These are phyloP conservation scores for Neoarthrinium moseri DNA, from an alignment of 2,329 filamentous ascomycete species.

Conservation along the genomic window DNA sequence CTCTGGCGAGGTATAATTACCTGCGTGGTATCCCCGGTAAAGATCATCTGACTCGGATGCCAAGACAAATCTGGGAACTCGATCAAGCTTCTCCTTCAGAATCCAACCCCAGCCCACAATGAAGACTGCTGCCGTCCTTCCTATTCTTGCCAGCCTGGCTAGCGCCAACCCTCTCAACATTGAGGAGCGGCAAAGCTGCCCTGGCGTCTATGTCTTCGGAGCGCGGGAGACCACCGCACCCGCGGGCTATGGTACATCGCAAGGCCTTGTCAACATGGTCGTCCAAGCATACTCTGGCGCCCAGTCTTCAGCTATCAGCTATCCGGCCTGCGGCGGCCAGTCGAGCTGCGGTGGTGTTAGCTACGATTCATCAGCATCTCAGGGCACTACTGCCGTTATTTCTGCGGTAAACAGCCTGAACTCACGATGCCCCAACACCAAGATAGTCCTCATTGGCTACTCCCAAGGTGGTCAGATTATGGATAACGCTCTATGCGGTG, in stretches of 20 bases:
- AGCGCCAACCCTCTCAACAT: slow-evolving; percentile 16
- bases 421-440: slow-evolving; percentile 51
- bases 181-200: slow-evolving; percentile 35
- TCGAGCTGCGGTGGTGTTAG: slow-evolving; percentile 50
- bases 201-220: slow-evolving; percentile 47
- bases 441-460: slow-evolving; percentile 62
- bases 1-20: slow-evolving; percentile 1
- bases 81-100: too few relatives aligned
- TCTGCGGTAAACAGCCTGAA: slow-evolving; percentile 56
- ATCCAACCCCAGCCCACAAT: slow-evolving; percentile 10
- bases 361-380: slow-evolving; percentile 54
- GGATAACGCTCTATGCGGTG: slow-evolving; percentile 61
- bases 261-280: slow-evolving; percentile 44
- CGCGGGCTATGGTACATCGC: slow-evolving; percentile 42
- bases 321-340: slow-evolving; percentile 60
- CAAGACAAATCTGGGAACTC: background rate
- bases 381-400: slow-evolving; percentile 55
- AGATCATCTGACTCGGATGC: background rate
- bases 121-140: slow-evolving; percentile 14
- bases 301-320: slow-evolving; percentile 45
- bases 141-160: slow-evolving; percentile 14
- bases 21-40: background rate
- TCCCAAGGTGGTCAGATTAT: slow-evolving; percentile 64
- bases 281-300: slow-evolving; percentile 41
- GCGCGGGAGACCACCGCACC: slow-evolving; percentile 48